phyloP scores from a whole-genome alignment of 768 basidiomycete genomes.

The Mycena alexandri region DNA sequence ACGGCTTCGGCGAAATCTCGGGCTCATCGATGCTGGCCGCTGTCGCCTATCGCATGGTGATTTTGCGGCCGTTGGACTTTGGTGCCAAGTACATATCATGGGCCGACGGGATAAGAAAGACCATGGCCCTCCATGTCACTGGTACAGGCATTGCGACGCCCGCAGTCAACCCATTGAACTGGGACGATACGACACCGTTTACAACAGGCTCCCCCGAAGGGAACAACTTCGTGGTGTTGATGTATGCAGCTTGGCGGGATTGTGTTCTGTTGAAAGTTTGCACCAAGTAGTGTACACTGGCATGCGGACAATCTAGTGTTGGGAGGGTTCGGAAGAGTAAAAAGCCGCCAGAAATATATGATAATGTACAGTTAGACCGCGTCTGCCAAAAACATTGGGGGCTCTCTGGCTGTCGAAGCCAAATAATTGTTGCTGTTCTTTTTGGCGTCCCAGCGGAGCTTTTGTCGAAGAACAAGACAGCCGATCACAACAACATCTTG shows the following conservation, averaged over 20 bases:
- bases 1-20: slow-evolving; percentile 59
- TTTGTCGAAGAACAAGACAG: no score
- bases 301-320: no score
- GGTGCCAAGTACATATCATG: slow-evolving; percentile 40
- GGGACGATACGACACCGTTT: slow-evolving; percentile 48
- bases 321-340: no score
- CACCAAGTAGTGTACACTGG: background rate
- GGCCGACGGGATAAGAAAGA: slow-evolving; percentile 44
- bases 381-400: no score
- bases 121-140: slow-evolving; percentile 45
- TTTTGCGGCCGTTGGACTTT: slow-evolving; percentile 38
- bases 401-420: no score
- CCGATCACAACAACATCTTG: no score
- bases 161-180: slow-evolving; percentile 53
- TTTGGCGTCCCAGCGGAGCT: no score
- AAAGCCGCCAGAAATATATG: no score
- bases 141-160: slow-evolving; percentile 50
- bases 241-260: slow-evolving; percentile 57
- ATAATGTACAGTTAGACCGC: no score
- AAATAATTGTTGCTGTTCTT: no score
- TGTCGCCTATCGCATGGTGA: slow-evolving; percentile 52
- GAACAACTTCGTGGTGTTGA: slow-evolving; percentile 51
- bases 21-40: slow-evolving; percentile 57
- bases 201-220: slow-evolving; percentile 53
- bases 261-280: slow-evolving; percentile 46